Percentiles rank a stretch among this genome's conserved stretches.
These are phyloP conservation scores for Musa troglodytarum DNA, from an alignment of 176 grass and related monocot genomes.

Conservation along the genomic window DNA sequence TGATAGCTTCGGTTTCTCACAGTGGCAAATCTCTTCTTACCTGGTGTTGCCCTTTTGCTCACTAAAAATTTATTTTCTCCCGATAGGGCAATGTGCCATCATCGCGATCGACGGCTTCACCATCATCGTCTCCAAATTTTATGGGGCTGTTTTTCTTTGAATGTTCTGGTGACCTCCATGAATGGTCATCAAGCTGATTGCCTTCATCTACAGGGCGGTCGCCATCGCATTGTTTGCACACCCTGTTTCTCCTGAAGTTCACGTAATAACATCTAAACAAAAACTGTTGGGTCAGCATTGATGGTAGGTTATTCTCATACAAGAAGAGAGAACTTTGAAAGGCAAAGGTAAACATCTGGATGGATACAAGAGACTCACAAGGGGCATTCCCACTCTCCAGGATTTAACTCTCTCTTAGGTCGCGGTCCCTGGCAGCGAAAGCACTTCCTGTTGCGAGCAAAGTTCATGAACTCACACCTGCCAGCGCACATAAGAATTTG, in stretches of 20 bases:
- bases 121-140: slow-evolving; percentile 5
- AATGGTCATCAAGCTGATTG: slow-evolving; percentile 15
- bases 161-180: slow-evolving; percentile 19
- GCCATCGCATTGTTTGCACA: slow-evolving; percentile 40
- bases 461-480: slow-evolving; percentile 90
- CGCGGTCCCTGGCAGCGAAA: slow-evolving; percentile 63
- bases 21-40: slow-evolving; percentile 35
- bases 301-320: neutral
- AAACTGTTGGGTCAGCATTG: slow-evolving; percentile 11
- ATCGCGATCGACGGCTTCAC: slow-evolving; percentile 4
- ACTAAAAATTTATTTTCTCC: slow-evolving; percentile 20
- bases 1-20: neutral
- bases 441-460: slow-evolving; percentile 60
- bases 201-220: slow-evolving; percentile 35
- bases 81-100: slow-evolving; percentile 24
- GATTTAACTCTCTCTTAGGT: slow-evolving; percentile 52
- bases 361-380: slow-evolving; percentile 35
- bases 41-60: slow-evolving; percentile 18
- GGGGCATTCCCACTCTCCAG: slow-evolving; percentile 83
- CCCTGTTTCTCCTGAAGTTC: slow-evolving; percentile 48
- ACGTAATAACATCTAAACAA: slow-evolving; percentile 42
- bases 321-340: neutral
- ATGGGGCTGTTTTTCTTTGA: slow-evolving; percentile 17
- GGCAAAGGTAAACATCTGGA: neutral
- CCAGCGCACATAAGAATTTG: slow-evolving; percentile 4